These are phyloP conservation scores for Eurotiales sp. DNA, from an alignment of 2,329 filamentous ascomycete genomes.

Conservation along the genomic window DNA sequence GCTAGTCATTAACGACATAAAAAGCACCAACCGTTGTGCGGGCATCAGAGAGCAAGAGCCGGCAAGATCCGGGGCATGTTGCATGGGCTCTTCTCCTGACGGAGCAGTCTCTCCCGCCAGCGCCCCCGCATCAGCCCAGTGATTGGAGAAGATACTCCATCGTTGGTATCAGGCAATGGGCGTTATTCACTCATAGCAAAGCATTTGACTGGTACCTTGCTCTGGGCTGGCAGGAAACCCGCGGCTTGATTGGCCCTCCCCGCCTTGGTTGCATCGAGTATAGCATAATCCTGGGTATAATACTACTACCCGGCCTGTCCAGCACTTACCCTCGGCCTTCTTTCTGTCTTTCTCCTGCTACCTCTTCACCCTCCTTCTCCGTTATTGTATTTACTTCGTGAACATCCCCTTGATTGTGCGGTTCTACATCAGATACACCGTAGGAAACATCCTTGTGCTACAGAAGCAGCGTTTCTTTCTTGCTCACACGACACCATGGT, in stretches of 20 bases:
- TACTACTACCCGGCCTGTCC: too few relatives aligned
- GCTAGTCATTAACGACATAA: too few relatives aligned
- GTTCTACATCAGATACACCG: too few relatives aligned
- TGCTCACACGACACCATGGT: slow-evolving; percentile 8
- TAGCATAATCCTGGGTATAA: too few relatives aligned
- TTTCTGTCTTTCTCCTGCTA: background rate
- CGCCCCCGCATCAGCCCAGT: slow-evolving; percentile 8
- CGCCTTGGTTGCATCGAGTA: background rate
- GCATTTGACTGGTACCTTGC: background rate
- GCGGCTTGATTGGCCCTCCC: background rate
- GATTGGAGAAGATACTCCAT: too few relatives aligned
- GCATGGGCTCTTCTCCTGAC: background rate
- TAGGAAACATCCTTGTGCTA: too few relatives aligned
- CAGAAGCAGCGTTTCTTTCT: background rate
- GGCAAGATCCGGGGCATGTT: slow-evolving; percentile 15
- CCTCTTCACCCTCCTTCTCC: background rate
- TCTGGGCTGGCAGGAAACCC: background rate
- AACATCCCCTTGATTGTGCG: too few relatives aligned
- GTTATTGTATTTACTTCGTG: background rate
- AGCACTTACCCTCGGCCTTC: slow-evolving; percentile 3
- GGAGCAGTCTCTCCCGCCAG: slow-evolving; percentile 15
- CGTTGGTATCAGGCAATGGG: too few relatives aligned
- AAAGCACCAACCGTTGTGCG: too few relatives aligned
- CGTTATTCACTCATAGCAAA: too few relatives aligned
- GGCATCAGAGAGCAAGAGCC: slow-evolving; percentile 1